These are phyloP conservation scores for Dendrothele bispora DNA, from an alignment of 768 basidiomycete genomes.

Conservation along the genomic window DNA sequence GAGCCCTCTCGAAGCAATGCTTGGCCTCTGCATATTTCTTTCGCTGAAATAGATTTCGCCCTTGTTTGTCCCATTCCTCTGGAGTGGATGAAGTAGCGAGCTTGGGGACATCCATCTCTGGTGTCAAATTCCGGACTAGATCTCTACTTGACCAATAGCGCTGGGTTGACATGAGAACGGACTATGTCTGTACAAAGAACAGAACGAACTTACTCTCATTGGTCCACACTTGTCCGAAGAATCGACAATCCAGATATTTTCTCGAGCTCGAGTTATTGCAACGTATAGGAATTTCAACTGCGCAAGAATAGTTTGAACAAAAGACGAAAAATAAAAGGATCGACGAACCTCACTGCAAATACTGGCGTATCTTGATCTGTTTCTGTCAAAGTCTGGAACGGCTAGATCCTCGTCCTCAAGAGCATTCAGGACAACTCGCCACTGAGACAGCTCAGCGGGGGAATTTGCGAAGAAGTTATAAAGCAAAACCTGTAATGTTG, in stretches of 20 bases:
- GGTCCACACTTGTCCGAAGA: slow-evolving; percentile 54
- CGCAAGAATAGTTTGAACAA: neutral
- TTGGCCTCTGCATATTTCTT: slow-evolving; percentile 36
- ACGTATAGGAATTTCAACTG: slow-evolving; percentile 73
- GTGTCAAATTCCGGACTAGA: slow-evolving; percentile 38
- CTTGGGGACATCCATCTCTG: slow-evolving; percentile 37
- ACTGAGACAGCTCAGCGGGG: slow-evolving; percentile 44
- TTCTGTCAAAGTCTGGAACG: slow-evolving; percentile 51
- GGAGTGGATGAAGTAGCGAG: slow-evolving; percentile 42
- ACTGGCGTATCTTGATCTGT: slow-evolving; percentile 49
- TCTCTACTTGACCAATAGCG: slow-evolving; percentile 38
- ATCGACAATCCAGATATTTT: slow-evolving; percentile 72
- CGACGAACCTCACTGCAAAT: slow-evolving; percentile 56
- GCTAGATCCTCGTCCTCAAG: slow-evolving; percentile 23
- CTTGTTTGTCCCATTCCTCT: slow-evolving; percentile 46
- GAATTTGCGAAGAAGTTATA: slow-evolving; percentile 80
- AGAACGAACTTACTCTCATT: slow-evolving; percentile 46
- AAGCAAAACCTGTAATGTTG: slow-evolving; percentile 55
- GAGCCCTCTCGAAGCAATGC: slow-evolving; percentile 46
- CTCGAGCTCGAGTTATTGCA: slow-evolving; percentile 67
- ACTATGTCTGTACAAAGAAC: neutral
- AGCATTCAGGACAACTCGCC: slow-evolving; percentile 57
- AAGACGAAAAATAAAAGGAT: neutral
- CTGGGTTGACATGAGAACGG: slow-evolving; percentile 22
- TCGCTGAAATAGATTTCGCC: slow-evolving; percentile 36